Conservation (phyloP, 371 early-diverging fungal genomes). For the Mortierella sp. region DNA sequence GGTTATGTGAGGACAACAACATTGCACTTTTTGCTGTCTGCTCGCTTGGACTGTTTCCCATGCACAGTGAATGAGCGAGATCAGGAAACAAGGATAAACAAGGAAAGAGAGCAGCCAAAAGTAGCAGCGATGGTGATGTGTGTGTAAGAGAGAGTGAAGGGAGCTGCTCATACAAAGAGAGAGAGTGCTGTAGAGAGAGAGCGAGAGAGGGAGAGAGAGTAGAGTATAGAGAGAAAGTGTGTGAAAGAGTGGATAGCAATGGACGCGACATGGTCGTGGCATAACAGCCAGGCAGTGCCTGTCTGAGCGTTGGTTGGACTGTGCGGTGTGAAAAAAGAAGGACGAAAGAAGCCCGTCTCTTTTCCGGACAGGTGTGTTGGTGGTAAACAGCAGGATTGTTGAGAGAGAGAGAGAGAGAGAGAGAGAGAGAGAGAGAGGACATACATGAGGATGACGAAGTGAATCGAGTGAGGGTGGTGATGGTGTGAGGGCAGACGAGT, state of each 20-base stretch:
- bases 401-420: not conserved
- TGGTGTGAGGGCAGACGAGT: not conserved
- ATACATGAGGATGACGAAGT: not conserved
- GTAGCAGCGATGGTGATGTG: not conserved
- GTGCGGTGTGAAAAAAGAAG: conserved; percentile 18
- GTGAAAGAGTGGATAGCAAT: not conserved
- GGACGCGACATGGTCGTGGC: not conserved
- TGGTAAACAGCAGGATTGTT: too few relatives aligned
- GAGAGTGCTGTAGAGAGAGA: not conserved
- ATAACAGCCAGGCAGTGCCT: not conserved
- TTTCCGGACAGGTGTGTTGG: too few relatives aligned
- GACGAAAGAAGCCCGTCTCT: not conserved
- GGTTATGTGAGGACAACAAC: not conserved
- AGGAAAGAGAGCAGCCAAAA: not conserved
- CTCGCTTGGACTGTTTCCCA: not conserved
- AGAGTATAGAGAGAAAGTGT: conserved; percentile 10
- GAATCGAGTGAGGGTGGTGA: not conserved
- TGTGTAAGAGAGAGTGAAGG: not conserved
- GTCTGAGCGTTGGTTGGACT: conserved; percentile 5
- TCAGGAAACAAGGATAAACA: not conserved
- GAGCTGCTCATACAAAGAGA: conserved; percentile 1
- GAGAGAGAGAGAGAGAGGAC: not conserved
- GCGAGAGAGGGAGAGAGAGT: conserved; percentile 10
- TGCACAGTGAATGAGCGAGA: not conserved
- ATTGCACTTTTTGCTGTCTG: not conserved